Evolutionary conservation across 2,329 filamentous ascomycete genomes (phyloP).

Genomic region (Didymella lethalis): DNA sequence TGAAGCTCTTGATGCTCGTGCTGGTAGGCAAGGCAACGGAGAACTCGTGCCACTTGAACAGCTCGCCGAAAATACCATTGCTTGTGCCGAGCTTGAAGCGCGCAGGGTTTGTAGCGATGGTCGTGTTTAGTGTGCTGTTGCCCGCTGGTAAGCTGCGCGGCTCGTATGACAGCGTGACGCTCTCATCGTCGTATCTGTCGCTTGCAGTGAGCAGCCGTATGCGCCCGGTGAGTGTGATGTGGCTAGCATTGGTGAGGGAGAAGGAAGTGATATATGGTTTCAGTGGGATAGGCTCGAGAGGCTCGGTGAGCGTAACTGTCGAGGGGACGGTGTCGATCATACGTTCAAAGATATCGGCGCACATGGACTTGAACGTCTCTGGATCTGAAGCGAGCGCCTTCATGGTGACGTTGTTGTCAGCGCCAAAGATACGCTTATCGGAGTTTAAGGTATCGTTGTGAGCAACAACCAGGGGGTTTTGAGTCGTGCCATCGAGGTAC

Average conservation of each 20-base stretch:
- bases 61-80: slow-evolving; percentile 13
- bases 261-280: slow-evolving; percentile 30
- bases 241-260: slow-evolving; percentile 19
- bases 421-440: slow-evolving; percentile 44
- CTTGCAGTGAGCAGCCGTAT: slow-evolving; percentile 28
- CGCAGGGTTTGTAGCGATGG: slow-evolving; percentile 3
- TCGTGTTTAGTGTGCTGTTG: slow-evolving; percentile 14
- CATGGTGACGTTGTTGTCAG: slow-evolving; percentile 46
- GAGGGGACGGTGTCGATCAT: slow-evolving; percentile 36
- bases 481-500: slow-evolving; percentile 42
- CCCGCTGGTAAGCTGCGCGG: background rate
- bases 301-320: slow-evolving; percentile 29
- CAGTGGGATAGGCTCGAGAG: slow-evolving; percentile 26
- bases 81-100: slow-evolving; percentile 2
- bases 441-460: slow-evolving; percentile 42
- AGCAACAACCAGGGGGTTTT: slow-evolving; percentile 38
- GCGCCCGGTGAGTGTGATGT: slow-evolving; percentile 26
- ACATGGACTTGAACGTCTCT: slow-evolving; percentile 29
- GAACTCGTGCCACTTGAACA: slow-evolving; percentile 20
- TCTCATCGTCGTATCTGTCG: slow-evolving; percentile 7
- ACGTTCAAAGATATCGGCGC: slow-evolving; percentile 28
- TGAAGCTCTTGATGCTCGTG: slow-evolving; percentile 16
- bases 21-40: slow-evolving; percentile 3
- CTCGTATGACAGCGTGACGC: slow-evolving; percentile 11
- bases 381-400: slow-evolving; percentile 32